Evolutionary conservation across 768 basidiomycete genomes (phyloP).

Genomic region (Lactarius hengduanensis): DNA sequence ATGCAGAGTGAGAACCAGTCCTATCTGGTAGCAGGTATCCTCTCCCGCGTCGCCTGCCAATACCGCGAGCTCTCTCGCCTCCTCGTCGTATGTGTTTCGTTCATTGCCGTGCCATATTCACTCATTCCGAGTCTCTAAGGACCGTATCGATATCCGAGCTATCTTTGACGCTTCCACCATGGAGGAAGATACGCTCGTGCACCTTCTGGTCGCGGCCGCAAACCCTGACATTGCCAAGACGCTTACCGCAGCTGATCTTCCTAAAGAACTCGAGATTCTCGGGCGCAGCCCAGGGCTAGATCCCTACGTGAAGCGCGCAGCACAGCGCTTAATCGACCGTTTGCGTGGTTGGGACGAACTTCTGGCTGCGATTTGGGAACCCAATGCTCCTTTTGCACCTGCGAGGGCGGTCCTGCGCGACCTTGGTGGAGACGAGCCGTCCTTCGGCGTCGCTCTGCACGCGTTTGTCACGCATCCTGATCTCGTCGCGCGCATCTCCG

Average conservation of each 20-base stretch:
- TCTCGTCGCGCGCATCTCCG: conserved; percentile 40
- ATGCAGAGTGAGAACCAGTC: conserved; percentile 53
- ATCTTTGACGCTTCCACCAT: conserved; percentile 56
- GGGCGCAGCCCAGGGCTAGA: conserved; percentile 40
- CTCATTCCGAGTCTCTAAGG: conserved; percentile 39
- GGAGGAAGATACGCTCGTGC: conserved; percentile 53
- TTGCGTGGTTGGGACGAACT: conserved; percentile 60
- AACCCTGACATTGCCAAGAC: conserved; percentile 62
- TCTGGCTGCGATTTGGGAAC: conserved; percentile 57
- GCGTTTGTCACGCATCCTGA: conserved; percentile 62
- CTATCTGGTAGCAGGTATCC: conserved; percentile 58
- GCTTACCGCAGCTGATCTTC: conserved; percentile 45
- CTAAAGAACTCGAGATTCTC: conserved; percentile 42
- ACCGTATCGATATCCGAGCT: conserved; percentile 51
- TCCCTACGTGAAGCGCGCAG: conserved; percentile 44
- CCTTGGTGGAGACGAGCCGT: conserved; percentile 60
- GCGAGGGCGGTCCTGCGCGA: conserved; percentile 58
- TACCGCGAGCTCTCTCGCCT: conserved; percentile 44
- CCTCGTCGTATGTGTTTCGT: conserved; percentile 48
- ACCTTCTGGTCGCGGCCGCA: conserved; percentile 61
- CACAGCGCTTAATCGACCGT: conserved; percentile 48
- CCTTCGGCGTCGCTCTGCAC: conserved; percentile 71
- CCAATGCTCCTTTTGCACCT: conserved; percentile 48
- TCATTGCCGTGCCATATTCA: not conserved
- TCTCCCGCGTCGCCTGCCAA: conserved; percentile 66